Evolutionary conservation across 495 filamentous ascomycete species (phyloP), one percentile per base, ranked within the genome.

Genomic region (Chaetomium cochliodes): DNA sequence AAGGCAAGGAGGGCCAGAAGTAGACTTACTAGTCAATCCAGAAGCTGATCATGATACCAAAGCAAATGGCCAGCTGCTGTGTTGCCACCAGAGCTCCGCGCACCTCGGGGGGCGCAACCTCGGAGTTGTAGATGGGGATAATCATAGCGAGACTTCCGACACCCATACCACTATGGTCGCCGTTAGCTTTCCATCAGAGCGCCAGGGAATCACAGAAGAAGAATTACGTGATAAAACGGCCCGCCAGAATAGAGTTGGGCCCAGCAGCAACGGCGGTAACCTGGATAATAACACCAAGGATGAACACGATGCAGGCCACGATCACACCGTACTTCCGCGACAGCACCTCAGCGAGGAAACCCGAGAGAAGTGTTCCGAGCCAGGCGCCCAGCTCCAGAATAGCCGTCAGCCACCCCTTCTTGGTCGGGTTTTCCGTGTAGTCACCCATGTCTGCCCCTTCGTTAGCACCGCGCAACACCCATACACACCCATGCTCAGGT

Each of bases 321-420:
- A 93, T 75, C 57, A 94, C 88, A 8, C 87, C 85, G 70, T 88
- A 85, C 75, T 92, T 92, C 15, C 91, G 83, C 5, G 88, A 90
- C 42, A 90, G 70, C 16, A 84, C 81, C 75, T 94, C 90, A 42
- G 88, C 89, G 46, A 93, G 73, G 70, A 91, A 90, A 1, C 90
- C 90, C 56, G 87, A 90, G 53, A 89, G 82, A 54, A 93, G 80
- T 0, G 89, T 87, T 11, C 91, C 91, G 56, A 91, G 67, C 91
- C 90, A 93, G 44, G 91, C 91, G 73, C 91, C 91, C 5, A 96
- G 82, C 67, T 93, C 86, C 66, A 93, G 85, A 62, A 92, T 93
- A 2, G 91, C 85, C 6, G 90, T 90, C 55, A 92, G 78, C 87
- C 90, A 91, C 33, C 90, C 90, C 71, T 91, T 90, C 65, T 80